Evolutionary conservation across 2,329 filamentous ascomycete species (phyloP).

Genomic region (Hypoxylon sp.): DNA sequence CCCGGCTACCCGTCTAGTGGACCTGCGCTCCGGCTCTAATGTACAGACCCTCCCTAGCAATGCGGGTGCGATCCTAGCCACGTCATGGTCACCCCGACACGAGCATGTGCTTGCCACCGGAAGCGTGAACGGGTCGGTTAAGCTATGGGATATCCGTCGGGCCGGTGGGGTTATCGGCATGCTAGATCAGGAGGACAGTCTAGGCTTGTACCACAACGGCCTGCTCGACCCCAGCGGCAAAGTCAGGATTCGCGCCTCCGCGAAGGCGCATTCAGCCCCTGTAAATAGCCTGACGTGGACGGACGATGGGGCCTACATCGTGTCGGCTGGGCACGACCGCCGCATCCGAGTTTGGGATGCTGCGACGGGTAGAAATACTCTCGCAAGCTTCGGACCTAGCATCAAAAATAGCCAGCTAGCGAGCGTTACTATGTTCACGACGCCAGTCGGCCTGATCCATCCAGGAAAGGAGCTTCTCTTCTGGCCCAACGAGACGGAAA

Average conservation of each 20-base stretch:
- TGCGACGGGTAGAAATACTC: slow-evolving; percentile 82
- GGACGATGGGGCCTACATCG: slow-evolving; percentile 78
- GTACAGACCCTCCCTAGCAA: slow-evolving; percentile 79
- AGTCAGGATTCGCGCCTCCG: slow-evolving; percentile 58
- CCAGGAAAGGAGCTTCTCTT: slow-evolving; percentile 75
- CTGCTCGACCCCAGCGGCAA: slow-evolving; percentile 53
- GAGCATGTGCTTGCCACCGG: slow-evolving; percentile 86
- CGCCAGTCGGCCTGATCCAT: slow-evolving; percentile 70
- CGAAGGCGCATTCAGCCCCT: slow-evolving; percentile 80
- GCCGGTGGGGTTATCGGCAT: slow-evolving; percentile 81
- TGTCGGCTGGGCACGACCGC: slow-evolving; percentile 86
- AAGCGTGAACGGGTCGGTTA: slow-evolving; percentile 84
- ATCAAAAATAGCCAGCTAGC: slow-evolving; percentile 79
- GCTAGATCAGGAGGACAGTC: slow-evolving; percentile 85
- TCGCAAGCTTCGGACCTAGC: slow-evolving; percentile 87
- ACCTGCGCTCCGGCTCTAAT: slow-evolving; percentile 83
- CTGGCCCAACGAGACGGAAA: slow-evolving; percentile 85
- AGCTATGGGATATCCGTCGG: slow-evolving; percentile 88
- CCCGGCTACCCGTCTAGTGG: slow-evolving; percentile 84
- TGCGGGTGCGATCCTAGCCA: slow-evolving; percentile 73
- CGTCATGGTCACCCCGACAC: slow-evolving; percentile 84
- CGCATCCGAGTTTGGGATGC: slow-evolving; percentile 90
- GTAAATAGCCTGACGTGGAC: slow-evolving; percentile 91
- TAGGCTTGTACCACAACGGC: slow-evolving; percentile 69
- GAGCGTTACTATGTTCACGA: slow-evolving; percentile 71